Conservation (phyloP, 352 stramenopile genomes). For the Phytopythium boreale region DNA sequence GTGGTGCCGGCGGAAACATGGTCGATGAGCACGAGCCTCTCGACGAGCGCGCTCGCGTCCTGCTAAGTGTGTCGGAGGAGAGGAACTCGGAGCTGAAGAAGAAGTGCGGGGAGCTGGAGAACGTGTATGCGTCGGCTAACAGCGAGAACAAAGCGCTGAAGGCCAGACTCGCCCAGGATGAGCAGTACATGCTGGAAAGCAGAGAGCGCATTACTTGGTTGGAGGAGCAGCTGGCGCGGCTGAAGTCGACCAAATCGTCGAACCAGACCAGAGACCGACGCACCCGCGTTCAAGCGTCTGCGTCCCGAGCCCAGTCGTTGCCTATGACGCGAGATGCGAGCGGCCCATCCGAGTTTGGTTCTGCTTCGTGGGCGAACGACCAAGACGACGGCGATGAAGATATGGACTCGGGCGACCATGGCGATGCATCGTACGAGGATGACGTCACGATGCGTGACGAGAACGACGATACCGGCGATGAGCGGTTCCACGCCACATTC, state of each 20-base stretch:
- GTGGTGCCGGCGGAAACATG: conserved; percentile 10
- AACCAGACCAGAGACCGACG: conserved; percentile 11
- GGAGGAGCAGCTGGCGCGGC: conserved; percentile 50
- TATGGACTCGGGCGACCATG: conserved; percentile 42
- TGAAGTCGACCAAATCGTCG: conserved; percentile 23
- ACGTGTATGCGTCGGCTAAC: conserved; percentile 30
- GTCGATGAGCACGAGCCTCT: conserved; percentile 29
- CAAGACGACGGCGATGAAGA: conserved; percentile 69
- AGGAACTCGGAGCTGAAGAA: conserved; percentile 61
- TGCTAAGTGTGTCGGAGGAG: conserved; percentile 79
- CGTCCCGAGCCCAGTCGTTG: not conserved
- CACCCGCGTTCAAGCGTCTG: conserved; percentile 8
- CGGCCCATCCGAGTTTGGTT: conserved; percentile 17
- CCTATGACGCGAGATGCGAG: not conserved
- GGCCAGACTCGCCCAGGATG: conserved; percentile 39
- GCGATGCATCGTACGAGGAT: conserved; percentile 37
- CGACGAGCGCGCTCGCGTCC: conserved; percentile 57
- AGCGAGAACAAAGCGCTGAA: conserved; percentile 51
- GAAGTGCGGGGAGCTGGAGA: conserved; percentile 78
- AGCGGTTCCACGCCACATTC: conserved; percentile 4
- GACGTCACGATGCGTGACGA: conserved; percentile 56
- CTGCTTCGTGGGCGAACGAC: conserved; percentile 68
- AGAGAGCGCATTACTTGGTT: conserved; percentile 63
- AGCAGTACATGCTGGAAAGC: conserved; percentile 46
- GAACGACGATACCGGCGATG: conserved; percentile 24